A percentile compares a stretch with the other conserved stretches of the same genome.
Conservation (phyloP, 2,329 filamentous ascomycete genomes). For the Gaeumannomyces tritici region DNA sequence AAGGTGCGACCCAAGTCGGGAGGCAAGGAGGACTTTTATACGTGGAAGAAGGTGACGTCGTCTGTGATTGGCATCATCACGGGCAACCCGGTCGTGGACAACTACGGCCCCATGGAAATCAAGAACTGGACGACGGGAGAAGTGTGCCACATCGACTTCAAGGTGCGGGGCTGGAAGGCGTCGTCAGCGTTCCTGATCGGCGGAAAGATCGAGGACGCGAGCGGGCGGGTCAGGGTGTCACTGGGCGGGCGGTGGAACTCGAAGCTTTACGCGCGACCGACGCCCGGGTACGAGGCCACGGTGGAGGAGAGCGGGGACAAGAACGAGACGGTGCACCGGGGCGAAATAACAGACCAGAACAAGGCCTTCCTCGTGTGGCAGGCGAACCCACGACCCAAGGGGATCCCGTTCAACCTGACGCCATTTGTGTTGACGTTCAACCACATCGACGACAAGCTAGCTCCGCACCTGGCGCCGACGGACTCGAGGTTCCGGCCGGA, state of each 20-base stretch:
- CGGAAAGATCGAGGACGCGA: constrained; percentile 73
- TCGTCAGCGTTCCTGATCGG: constrained; percentile 81
- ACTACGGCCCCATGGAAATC: constrained; percentile 94
- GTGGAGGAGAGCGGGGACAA: constrained; percentile 42
- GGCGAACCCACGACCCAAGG: constrained; percentile 67
- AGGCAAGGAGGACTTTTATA: constrained; percentile 79
- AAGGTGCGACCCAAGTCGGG: constrained; percentile 67
- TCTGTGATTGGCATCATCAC: constrained; percentile 98
- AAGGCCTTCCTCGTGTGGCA: constrained; percentile 91
- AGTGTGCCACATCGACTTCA: constrained; percentile 83
- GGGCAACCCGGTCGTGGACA: constrained; percentile 91
- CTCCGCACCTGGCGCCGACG: constrained; percentile 73
- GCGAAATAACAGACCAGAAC: constrained; percentile 53
- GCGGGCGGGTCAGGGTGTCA: constrained; percentile 76
- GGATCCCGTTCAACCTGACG: constrained; percentile 94
- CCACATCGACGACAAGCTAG: constrained; percentile 75
- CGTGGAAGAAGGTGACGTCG: constrained; percentile 97
- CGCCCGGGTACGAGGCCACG: constrained; percentile 76
- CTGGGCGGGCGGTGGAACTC: constrained; percentile 96
- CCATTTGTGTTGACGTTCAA: constrained; percentile 94
- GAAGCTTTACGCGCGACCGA: constrained; percentile 87
- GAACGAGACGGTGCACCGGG: constrained; percentile 26
- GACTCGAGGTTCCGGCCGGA: constrained; percentile 90
- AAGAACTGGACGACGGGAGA: constrained; percentile 97
- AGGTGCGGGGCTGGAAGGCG: constrained; percentile 90